These are phyloP conservation scores for Cordyceps sp. DNA, from an alignment of 2,329 filamentous ascomycete species.

Conservation along the genomic window DNA sequence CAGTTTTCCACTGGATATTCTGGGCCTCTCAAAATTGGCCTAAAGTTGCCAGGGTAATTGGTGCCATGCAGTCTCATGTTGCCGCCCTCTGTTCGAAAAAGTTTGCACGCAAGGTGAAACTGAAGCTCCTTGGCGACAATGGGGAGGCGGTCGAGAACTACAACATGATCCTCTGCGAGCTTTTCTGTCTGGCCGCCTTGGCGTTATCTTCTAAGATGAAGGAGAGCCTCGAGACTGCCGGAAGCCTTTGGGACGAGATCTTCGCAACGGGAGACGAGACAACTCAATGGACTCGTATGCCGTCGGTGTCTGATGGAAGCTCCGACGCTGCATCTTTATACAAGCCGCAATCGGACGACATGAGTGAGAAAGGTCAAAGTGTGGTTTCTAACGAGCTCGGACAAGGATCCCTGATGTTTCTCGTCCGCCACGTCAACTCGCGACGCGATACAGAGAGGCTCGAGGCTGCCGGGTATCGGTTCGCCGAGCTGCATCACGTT, in stretches of 20 bases:
- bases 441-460: conserved; percentile 45
- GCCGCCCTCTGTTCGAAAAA: conserved; percentile 27
- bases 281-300: background rate
- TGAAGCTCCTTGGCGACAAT: conserved; percentile 33
- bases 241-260: conserved; percentile 61
- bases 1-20: conserved; percentile 78
- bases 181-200: conserved; percentile 66
- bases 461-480: conserved; percentile 60
- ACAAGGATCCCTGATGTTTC: conserved; percentile 64
- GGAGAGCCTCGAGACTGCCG: conserved; percentile 44
- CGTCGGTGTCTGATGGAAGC: too few species aligned
- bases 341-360: conserved; percentile 9
- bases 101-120: conserved; percentile 16
- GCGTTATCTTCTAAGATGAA: conserved; percentile 54
- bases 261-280: conserved; percentile 39
- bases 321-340: background rate
- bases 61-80: conserved; percentile 59
- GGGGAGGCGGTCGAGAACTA: conserved; percentile 50
- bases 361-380: conserved; percentile 22
- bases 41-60: conserved; percentile 48
- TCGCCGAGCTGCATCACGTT: conserved; percentile 54
- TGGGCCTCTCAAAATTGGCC: conserved; percentile 65
- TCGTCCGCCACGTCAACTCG: conserved; percentile 47
- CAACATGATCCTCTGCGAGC: conserved; percentile 60
- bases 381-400: conserved; percentile 25